A percentile compares a stretch with the other conserved stretches of the same genome.
Conservation (phyloP, 2,329 filamentous ascomycete genomes). For the Cadophora malorum region DNA sequence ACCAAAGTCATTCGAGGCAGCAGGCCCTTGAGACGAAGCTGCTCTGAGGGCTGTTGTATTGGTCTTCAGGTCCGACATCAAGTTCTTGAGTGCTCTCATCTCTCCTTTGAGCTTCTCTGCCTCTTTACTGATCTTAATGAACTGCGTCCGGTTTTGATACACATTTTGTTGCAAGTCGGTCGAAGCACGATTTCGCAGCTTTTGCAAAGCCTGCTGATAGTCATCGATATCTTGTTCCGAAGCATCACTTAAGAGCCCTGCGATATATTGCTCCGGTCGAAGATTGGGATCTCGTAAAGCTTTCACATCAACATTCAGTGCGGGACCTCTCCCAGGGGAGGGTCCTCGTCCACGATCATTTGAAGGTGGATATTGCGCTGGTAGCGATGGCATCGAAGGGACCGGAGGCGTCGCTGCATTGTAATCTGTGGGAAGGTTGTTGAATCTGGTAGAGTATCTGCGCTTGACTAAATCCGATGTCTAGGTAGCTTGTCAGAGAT, state of each 20-base stretch:
- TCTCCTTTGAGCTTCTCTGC: conserved; percentile 96
- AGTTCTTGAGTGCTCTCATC: conserved; percentile 86
- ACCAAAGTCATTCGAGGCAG: conserved; percentile 55
- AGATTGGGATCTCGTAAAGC: conserved; percentile 81
- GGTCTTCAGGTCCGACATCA: conserved; percentile 91
- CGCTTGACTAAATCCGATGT: conserved; percentile 88
- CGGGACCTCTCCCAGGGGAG: conserved; percentile 50
- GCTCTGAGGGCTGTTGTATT: conserved; percentile 72
- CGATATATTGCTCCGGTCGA: conserved; percentile 75
- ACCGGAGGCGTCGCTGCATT: conserved; percentile 71
- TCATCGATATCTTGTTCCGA: conserved; percentile 45
- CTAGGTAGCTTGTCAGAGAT: conserved; percentile 41
- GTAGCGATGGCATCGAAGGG: conserved; percentile 74
- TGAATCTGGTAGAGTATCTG: conserved; percentile 92
- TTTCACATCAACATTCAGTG: conserved; percentile 75
- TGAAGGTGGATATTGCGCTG: conserved; percentile 52
- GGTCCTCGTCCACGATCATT: conserved; percentile 39
- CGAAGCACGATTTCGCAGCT: conserved; percentile 44
- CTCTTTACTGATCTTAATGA: conserved; percentile 99
- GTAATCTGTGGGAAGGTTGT: conserved; percentile 74
- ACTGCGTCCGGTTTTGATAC: conserved; percentile 95
- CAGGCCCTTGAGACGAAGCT: conserved; percentile 60
- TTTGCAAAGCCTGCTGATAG: conserved; percentile 42
- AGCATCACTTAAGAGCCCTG: conserved; percentile 49
- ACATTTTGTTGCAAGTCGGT: conserved; percentile 90